Base-by-base conservation (phyloP, 1,284 basidiomycete species). In the Irpex sp. region DNA sequence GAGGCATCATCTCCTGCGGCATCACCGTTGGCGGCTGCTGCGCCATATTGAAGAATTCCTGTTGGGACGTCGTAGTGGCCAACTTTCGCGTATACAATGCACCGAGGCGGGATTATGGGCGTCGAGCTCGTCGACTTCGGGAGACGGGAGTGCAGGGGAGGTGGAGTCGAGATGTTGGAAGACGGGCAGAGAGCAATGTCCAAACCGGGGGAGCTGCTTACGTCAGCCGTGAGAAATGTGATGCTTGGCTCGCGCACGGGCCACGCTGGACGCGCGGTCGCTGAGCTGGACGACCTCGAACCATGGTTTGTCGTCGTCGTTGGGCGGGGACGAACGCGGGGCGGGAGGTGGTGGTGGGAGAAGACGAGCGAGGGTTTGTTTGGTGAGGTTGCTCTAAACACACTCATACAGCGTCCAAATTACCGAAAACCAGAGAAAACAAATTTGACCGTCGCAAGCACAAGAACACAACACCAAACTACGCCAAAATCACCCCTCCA, bases 341-440 rank as follows among this genome's bases (percentile, higher is more conserved):
- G 21, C 49, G 49, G 21, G 17, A 63, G 70, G 65, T 58, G 69
- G 64, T 56, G 57, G 37, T 64, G 52, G 62, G 64, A 65, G 60
- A 64, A 63, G 60, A 63, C 60, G 63, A 63, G 65, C 59, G 62
- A 59, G 57, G 60, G 62, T 69, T 69, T 72, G 73, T 74, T 73
- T 79, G 76, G 79, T 76, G 77, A 76, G 77, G 72, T 73, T 67
- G 69, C 68, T 69, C 65, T 66, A 75, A 86, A 83, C 85, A 85
- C 77, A 79, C 77, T 77, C 77, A 78, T 79, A 85, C 82, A 82
- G 77, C 76, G 82, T 81, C 80, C 87, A 88, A 88, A 88, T 84
- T 79, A 77, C 82, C 76, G 79, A 87, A 82, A 86, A 87, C 86
- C 84, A 77, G 78, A 80, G 85, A 87, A 87, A 87, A 88, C 86